Base-by-base conservation (phyloP, 495 filamentous ascomycete species). In the Penicillium verhagenii region DNA sequence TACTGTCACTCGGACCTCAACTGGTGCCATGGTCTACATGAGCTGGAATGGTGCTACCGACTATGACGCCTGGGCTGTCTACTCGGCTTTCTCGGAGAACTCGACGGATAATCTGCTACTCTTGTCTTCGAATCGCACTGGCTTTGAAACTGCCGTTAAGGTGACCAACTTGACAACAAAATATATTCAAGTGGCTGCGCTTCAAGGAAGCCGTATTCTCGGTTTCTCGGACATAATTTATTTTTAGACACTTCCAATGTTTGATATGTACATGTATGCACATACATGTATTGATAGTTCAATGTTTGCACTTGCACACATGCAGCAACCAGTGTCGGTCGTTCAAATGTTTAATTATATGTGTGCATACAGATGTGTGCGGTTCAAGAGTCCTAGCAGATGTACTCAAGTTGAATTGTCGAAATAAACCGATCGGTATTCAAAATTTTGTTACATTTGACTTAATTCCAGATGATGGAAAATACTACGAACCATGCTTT, bases 41-140 rank as follows among this genome's bases (percentile, higher is more conserved):
- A 73, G 68, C 51, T 71, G 70, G 68, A 71, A 72, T 39, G 70
- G 68, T 8, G 68, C 66, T 4, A 73, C 65, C 1, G 67, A 73
- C 24, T 52, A 57, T 6, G 31, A 53, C 6, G 37, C 47, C 7
- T 59, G 56, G 59, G 39, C 49, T 1, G 39, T 59, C 7, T 47
- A 59, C 38, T 24, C 56, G 11, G 33, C 59, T 26, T 11, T 58
- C 1, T 62, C 62, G 2, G 40, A 51, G n/a, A 63, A 54, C 24
- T 59, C 60, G 26, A 57, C 51, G 20, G 54, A 63, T 28, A 55
- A 46, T 20, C 59, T 46, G 19, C 62, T 69, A 48, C 52, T 70
- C 23, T 54, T 44, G 7, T 25, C 58, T 19, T 61, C 64, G n/a
- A 38, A 56, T 8, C 67, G 70, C 14, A 66, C 58, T 26, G 72